Percentiles rank a stretch among this genome's conserved stretches.
Evolutionary conservation across 2,329 filamentous ascomycete genomes (phyloP).

Genomic region (Dactylellina parvicollis): DNA sequence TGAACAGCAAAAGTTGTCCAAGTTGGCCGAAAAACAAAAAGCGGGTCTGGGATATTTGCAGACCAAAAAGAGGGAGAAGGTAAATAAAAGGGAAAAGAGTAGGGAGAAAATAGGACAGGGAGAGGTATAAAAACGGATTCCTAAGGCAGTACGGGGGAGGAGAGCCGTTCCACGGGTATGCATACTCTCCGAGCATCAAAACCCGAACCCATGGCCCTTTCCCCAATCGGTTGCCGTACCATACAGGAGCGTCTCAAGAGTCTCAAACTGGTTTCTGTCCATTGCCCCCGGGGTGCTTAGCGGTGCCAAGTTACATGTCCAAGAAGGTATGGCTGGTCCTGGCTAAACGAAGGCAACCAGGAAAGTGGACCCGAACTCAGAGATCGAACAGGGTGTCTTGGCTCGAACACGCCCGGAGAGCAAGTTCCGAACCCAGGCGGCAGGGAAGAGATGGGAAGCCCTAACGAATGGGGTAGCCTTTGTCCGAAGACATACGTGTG

Average conservation of each 20-base stretch:
- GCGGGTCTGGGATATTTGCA: conserved; percentile 9
- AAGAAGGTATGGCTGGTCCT: conserved; percentile 45
- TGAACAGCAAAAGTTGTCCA: conserved; percentile 19
- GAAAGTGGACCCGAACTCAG: conserved; percentile 47
- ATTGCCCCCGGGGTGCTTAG: conserved; percentile 22
- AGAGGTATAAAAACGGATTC: conserved; percentile 49
- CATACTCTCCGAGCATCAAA: conserved; percentile 22
- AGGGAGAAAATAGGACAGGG: conserved; percentile 22
- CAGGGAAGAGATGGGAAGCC: conserved; percentile 8
- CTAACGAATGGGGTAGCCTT: conserved; percentile 20
- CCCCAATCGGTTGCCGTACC: conserved; percentile 31
- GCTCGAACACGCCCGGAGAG: conserved; percentile 31
- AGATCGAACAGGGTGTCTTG: conserved; percentile 27
- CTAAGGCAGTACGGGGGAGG: conserved; percentile 8
- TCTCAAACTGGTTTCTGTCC: conserved; percentile 39
- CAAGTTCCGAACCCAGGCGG: conserved; percentile 15
- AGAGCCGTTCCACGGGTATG: conserved; percentile 28
- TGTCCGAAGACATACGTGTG: conserved; percentile 37
- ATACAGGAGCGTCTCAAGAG: conserved; percentile 43
- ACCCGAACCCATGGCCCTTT: conserved; percentile 28
- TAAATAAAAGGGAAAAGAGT: conserved; percentile 7
- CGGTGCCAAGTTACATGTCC: conserved; percentile 40
- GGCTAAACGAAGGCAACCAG: conserved; percentile 29
- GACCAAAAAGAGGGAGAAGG: conserved; percentile 7
- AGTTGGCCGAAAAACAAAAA: conserved; percentile 34